Evolutionary conservation across 805 yeast genomes (phyloP).

Genomic region (Hanseniaspora nectarophila): DNA sequence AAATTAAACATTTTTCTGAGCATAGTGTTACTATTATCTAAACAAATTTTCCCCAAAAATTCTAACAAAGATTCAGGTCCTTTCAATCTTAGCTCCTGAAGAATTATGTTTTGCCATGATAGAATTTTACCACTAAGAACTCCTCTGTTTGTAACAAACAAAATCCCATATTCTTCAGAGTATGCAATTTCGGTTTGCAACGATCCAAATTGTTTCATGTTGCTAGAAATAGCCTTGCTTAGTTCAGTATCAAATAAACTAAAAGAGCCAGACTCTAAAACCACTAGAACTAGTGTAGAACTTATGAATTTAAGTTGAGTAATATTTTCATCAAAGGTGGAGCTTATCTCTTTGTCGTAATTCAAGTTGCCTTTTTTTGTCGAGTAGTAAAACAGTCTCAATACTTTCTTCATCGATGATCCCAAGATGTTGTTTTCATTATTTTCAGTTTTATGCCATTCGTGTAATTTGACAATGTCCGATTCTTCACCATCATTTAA

Average conservation of each 20-base stretch:
- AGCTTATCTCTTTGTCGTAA: no score
- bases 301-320: neutral
- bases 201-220: no score
- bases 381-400: neutral
- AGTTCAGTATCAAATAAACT: neutral
- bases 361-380: neutral
- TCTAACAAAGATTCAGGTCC: slow-evolving; percentile 24
- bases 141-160: slow-evolving; percentile 21
- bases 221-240: neutral
- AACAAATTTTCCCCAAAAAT: slow-evolving; percentile 18
- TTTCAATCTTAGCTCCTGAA: slow-evolving; percentile 24
- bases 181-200: neutral
- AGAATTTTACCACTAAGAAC: slow-evolving; percentile 23
- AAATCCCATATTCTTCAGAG: neutral
- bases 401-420: neutral
- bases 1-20: slow-evolving; percentile 20
- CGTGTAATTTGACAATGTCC: neutral
- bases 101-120: slow-evolving; percentile 27
- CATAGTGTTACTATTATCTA: slow-evolving; percentile 17
- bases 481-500: neutral
- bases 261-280: neutral
- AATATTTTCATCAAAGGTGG: neutral
- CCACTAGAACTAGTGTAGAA: neutral
- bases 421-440: neutral
- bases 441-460: neutral